A percentile compares a stretch with the other conserved stretches of the same genome.
phyloP scores from a whole-genome alignment of 78 protist species.

The Creolimax fragrantissima region DNA sequence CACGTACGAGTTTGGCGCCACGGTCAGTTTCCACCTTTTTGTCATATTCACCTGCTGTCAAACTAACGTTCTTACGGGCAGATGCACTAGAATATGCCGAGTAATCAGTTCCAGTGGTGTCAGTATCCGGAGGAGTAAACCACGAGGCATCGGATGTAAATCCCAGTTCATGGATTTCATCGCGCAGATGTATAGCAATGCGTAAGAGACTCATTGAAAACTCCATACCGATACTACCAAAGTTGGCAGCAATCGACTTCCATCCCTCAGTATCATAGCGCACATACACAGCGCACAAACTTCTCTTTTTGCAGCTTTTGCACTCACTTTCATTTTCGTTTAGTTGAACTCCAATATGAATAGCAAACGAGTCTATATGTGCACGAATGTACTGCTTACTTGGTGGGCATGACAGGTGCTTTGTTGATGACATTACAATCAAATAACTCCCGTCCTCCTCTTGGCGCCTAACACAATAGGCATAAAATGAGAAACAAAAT shows the following conservation, averaged over 20 bases:
- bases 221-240: background rate
- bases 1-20: background rate
- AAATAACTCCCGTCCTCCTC: background rate
- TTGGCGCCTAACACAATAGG: background rate
- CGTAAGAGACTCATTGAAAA: background rate
- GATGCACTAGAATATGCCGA: no score
- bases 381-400: background rate
- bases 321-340: background rate
- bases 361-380: background rate
- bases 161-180: background rate
- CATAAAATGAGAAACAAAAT: background rate
- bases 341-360: background rate
- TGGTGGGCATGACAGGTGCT: background rate
- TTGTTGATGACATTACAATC: background rate
- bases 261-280: background rate
- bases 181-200: background rate
- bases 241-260: background rate
- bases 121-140: background rate
- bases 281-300: background rate
- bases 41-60: no score
- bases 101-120: background rate
- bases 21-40: background rate
- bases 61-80: no score
- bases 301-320: background rate
- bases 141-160: background rate